Evolutionary conservation across 176 grass and related monocot species (phyloP), one percentile per base, ranked within the genome.

Genomic region (Oryza meridionalis): DNA sequence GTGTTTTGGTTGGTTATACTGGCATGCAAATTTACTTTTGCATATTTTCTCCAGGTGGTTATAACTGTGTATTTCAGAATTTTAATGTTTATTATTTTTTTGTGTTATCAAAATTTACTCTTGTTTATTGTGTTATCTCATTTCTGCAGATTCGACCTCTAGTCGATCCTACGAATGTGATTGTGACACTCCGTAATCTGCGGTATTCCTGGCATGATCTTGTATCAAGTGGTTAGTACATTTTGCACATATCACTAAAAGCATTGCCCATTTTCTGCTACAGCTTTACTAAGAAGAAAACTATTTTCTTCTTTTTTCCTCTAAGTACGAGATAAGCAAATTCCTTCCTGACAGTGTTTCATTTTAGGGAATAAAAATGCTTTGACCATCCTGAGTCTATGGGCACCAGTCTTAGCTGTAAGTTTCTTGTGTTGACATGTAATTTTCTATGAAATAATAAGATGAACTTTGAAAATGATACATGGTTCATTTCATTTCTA

Each of bases 1-100:
- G 42, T 92, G 46, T 91, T 90, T 91, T 98, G 96, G 96, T 51
- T 98, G 83, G 85, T 87, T 69, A 90, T 95, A 88, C 80, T 98
- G 42, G 80, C 87, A 11, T 92, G 93, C 96, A 98, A 98, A 40
- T 98, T 98, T 84, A 78, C 89, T 47, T 98, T 98, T 85, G 88
- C 96, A 58, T 98, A 98, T 90, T 98, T 91, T 84, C 96, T 98
- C 51, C 96, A 98, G 92, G 96, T 93, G 84, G 69, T 74, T 85
- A 58, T 76, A 81, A 17, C 29, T 67, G 21, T 25, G 0, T 81
- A 38, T 81, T 77, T 77, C 47, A 65, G 35, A 84, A 71, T 22
- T 76, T 65, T 84, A 59, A 72, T 86, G 13, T 47, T 66, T 76
- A 26, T 76, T 84, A 65, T 78, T 65, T 77, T 58, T 37, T 0